These are phyloP conservation scores for Ensete glaucum DNA, from an alignment of 176 grass and related monocot species.

Conservation along the genomic window DNA sequence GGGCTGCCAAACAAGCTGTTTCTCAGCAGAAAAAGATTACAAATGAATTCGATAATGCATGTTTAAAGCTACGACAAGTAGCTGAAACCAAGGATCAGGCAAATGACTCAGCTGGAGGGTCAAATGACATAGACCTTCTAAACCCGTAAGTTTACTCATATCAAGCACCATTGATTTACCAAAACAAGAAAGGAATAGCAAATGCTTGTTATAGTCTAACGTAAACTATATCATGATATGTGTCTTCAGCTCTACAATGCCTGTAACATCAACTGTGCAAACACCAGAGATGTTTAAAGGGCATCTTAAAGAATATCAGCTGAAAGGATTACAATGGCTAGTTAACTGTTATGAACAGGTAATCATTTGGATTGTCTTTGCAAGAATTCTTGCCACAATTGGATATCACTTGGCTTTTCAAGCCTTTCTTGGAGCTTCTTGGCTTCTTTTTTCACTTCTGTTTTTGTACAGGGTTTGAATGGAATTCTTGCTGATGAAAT, in stretches of 20 bases:
- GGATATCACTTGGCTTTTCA: conserved; percentile 14
- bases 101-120: conserved; percentile 48
- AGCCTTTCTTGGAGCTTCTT: not conserved
- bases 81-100: conserved; percentile 35
- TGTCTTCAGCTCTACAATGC: conserved; percentile 92
- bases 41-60: conserved; percentile 92
- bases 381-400: not conserved
- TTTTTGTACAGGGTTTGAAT: conserved; percentile 69
- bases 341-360: conserved; percentile 99
- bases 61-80: conserved; percentile 54
- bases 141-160: conserved; percentile 68
- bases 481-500: conserved; percentile 99
- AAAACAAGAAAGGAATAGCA: not conserved
- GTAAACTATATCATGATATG: conserved; percentile 14
- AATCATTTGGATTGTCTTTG: not conserved
- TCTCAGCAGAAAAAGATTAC: conserved; percentile 92
- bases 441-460: conserved; percentile 5
- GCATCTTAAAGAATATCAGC: conserved; percentile 89
- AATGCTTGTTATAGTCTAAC: not conserved
- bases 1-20: conserved; percentile 78
- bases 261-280: conserved; percentile 79
- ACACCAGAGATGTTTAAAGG: conserved; percentile 95
- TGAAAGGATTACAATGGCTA: conserved; percentile 97
- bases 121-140: conserved; percentile 80
- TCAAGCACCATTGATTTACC: not conserved